Conservation (phyloP, 495 filamentous ascomycete genomes). For the Annulohypoxylon moriforme region DNA sequence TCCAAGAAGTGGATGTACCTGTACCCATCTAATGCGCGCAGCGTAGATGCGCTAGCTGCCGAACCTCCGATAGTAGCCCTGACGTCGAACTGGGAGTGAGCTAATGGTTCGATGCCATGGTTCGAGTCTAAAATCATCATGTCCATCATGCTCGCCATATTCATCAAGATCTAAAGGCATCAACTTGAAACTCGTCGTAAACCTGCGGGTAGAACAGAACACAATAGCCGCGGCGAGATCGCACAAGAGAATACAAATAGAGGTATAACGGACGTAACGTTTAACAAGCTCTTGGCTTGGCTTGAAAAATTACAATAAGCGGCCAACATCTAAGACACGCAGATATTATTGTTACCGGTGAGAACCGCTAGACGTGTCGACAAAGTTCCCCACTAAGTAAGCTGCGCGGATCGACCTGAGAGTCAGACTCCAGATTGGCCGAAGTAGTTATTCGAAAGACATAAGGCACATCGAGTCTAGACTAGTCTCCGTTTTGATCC, state of each 20-base stretch:
- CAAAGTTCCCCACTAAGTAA: conserved; percentile 7
- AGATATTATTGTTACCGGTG: neutral
- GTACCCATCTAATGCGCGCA: neutral
- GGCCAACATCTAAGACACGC: neutral
- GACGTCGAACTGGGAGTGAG: neutral
- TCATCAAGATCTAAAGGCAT: neutral
- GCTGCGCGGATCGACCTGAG: neutral
- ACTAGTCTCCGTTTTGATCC: neutral
- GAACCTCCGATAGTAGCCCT: conserved; percentile 15
- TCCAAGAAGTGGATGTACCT: conserved; percentile 9
- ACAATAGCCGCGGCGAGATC: neutral
- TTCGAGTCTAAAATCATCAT: neutral
- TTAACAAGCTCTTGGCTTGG: neutral
- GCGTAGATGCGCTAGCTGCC: neutral
- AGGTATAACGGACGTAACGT: conserved; percentile 2
- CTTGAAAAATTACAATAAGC: neutral
- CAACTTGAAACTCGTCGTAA: neutral
- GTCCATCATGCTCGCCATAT: neutral
- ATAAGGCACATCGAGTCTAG: neutral
- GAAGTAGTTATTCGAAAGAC: neutral
- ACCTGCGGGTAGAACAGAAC: no score
- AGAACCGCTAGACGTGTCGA: neutral
- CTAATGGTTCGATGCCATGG: neutral
- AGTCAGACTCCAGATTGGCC: neutral
- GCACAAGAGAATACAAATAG: neutral